A percentile compares a stretch with the other conserved stretches of the same genome.
These are phyloP conservation scores for Salix arbutifolia DNA, from an alignment of 345 rosid genomes.

Conservation along the genomic window DNA sequence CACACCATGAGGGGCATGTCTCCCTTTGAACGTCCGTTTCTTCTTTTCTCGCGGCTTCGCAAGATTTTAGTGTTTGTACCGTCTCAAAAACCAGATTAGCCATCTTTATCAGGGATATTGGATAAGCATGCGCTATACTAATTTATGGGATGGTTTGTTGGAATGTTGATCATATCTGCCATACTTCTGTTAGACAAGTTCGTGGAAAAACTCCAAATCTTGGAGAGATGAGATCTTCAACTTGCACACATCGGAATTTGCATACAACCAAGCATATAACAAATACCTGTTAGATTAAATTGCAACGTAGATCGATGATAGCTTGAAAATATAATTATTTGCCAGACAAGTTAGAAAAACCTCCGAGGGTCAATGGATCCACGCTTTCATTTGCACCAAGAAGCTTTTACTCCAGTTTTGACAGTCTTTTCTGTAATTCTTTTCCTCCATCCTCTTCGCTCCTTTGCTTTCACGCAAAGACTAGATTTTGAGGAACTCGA, in stretches of 20 bases:
- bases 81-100: not conserved
- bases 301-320: no score
- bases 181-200: constrained; percentile 26
- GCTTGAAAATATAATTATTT: no score
- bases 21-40: constrained; percentile 20
- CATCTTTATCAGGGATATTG: constrained; percentile 4
- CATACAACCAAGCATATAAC: no score
- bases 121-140: not conserved
- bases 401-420: not conserved
- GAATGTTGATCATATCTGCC: constrained; percentile 12
- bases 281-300: no score
- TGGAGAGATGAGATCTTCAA: constrained; percentile 1
- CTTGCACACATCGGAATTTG: not conserved
- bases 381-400: constrained; percentile 13
- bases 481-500: constrained; percentile 32
- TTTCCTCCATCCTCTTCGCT: not conserved
- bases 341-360: not conserved
- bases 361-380: not conserved
- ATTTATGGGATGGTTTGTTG: constrained; percentile 4
- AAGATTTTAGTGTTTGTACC: constrained; percentile 31
- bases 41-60: not conserved
- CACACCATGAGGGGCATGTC: constrained; percentile 25
- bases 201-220: constrained; percentile 36
- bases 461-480: constrained; percentile 67
- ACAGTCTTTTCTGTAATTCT: not conserved